Base-by-base conservation (phyloP, 345 rosid species). In the Fremontodendron californicum region DNA sequence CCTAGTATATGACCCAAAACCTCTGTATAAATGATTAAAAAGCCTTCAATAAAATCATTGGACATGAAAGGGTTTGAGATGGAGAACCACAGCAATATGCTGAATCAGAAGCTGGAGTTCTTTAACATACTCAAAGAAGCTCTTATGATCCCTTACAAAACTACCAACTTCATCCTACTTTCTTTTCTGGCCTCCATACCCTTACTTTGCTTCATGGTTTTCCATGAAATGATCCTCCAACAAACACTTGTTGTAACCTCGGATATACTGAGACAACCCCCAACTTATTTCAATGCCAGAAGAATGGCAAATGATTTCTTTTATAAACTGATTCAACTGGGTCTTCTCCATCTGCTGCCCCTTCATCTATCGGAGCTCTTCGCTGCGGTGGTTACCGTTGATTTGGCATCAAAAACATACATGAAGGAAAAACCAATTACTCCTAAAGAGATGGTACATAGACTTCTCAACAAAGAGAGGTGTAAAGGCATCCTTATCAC, bases 331-430 rank as follows among this genome's bases (percentile, higher is more conserved):
- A 35, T 76, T 11, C 75, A 11, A 19, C 42, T 82, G 27, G 45
- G 37, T 3, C 69, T 86, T 39, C 75, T 80, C 48, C 76, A 71
- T 55, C 5, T 78, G 5, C 67, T 73, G 1, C 82, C 79, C 5
- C 82, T 80, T 64, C 85, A 82, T 74, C 82, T 81, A 13, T 74
- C 61, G 2, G 79, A 84, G 62, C 67, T 83, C 54, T 67, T 70
- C 77, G 60, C 70, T 0, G 4, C 48, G 40, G n/a, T 79, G 29
- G 64, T 61, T 2, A 46, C 52, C 4, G 61, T 79, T 16, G 64
- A 42, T 1, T 40, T 71, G 7, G 75, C 83, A 61, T 75, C 80
- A 0, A 78, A 74, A 43, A 37, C 29, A n/a, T 64, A 63, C 0
- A 46, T 6, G 2, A 58, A 33, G 21, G 80, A 83, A 45, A 49